These are phyloP conservation scores for Carex sylvatica DNA, from an alignment of 202 grass and related monocot genomes.

Conservation along the genomic window DNA sequence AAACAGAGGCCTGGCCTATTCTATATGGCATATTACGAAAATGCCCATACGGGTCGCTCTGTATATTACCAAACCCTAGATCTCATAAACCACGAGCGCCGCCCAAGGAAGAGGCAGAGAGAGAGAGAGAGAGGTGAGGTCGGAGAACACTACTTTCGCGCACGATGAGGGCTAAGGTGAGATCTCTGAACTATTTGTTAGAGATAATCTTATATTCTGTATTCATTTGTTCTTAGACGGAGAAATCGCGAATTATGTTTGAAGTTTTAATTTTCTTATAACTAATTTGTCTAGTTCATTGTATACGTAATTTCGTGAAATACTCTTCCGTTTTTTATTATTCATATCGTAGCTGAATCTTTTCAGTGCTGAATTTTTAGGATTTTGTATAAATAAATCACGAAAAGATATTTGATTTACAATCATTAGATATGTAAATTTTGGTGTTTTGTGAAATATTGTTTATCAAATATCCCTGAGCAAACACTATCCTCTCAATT, in stretches of 20 bases:
- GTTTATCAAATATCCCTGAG: not conserved
- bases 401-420: not conserved
- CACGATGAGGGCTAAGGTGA: slow-evolving; percentile 81
- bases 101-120: not conserved
- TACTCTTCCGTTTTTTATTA: not conserved
- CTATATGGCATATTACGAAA: not conserved
- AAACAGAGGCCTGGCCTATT: too few relatives aligned
- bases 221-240: not conserved
- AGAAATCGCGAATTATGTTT: not conserved
- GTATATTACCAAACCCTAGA: not conserved
- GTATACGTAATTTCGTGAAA: not conserved
- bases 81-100: not conserved
- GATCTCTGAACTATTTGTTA: not conserved
- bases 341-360: not conserved
- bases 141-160: not conserved
- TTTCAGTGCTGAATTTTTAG: not conserved
- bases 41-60: not conserved
- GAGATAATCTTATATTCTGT: not conserved
- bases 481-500: not conserved
- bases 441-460: not conserved
- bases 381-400: not conserved
- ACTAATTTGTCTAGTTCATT: not conserved
- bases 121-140: not conserved
- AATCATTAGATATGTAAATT: not conserved
- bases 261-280: not conserved